These are phyloP conservation scores for Apostasia ramifera DNA, from an alignment of 106 monocot species.

Conservation along the genomic window DNA sequence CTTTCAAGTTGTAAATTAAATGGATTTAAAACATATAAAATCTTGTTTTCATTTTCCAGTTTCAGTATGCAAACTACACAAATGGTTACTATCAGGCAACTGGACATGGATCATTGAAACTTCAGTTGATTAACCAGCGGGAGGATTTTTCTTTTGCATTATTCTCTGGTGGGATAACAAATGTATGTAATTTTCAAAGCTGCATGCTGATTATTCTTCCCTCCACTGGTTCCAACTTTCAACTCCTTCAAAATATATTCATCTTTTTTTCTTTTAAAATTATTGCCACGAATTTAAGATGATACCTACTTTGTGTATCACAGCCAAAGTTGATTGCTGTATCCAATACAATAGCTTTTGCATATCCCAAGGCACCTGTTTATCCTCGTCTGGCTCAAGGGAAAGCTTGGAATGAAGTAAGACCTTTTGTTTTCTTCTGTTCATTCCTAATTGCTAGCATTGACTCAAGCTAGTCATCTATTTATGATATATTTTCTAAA, in stretches of 20 bases:
- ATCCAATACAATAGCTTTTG: conserved; percentile 65
- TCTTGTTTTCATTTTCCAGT: conserved; percentile 45
- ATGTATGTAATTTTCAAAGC: conserved; percentile 34
- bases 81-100: conserved; percentile 31
- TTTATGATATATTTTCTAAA: neutral
- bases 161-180: conserved; percentile 68
- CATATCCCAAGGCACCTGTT: conserved; percentile 88
- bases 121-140: conserved; percentile 92
- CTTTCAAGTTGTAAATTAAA: neutral
- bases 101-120: conserved; percentile 65
- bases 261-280: too few relatives aligned
- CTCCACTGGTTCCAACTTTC: neutral
- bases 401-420: conserved; percentile 92
- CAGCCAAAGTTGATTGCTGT: conserved; percentile 86
- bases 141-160: conserved; percentile 91
- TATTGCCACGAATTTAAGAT: too few relatives aligned
- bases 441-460: neutral
- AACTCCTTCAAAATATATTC: too few relatives aligned
- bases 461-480: neutral
- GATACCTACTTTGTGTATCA: conserved; percentile 1
- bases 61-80: conserved; percentile 76
- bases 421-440: conserved; percentile 10
- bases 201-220: neutral
- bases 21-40: neutral
- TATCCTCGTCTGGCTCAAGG: conserved; percentile 95